These are phyloP conservation scores for Emergomyces pasteurianus DNA, from an alignment of 2,329 filamentous ascomycete genomes.

Conservation along the genomic window DNA sequence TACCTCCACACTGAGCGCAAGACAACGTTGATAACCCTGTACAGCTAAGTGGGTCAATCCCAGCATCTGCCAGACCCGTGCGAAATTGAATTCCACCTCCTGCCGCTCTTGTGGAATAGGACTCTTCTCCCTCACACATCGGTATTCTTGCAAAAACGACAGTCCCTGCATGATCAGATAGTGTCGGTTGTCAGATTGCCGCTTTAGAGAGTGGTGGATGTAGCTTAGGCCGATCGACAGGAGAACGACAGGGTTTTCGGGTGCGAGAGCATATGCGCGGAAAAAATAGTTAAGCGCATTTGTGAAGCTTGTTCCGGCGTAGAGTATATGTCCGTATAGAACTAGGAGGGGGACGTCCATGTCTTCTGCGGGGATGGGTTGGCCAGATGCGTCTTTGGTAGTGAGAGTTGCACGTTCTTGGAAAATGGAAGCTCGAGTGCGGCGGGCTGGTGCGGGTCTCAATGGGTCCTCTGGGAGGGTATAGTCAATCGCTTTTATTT, in stretches of 20 bases:
- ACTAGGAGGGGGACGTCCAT: conserved; percentile 74
- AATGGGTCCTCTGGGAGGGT: conserved; percentile 44
- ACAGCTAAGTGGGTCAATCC: conserved; percentile 62
- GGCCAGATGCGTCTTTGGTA: conserved; percentile 25
- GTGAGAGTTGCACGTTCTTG: conserved; percentile 32
- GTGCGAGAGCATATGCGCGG: conserved; percentile 59
- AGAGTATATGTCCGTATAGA: conserved; percentile 82
- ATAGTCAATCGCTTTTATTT: conserved; percentile 82
- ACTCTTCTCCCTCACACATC: conserved; percentile 43
- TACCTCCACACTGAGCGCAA: conserved; percentile 40
- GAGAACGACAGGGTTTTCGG: conserved; percentile 64
- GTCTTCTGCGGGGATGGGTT: conserved; percentile 29
- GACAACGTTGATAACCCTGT: conserved; percentile 54
- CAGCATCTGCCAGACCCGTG: conserved; percentile 61
- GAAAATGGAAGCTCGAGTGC: conserved; percentile 31
- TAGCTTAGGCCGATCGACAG: conserved; percentile 75
- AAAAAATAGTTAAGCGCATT: conserved; percentile 83
- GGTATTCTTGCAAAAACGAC: conserved; percentile 65
- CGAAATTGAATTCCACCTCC: conserved; percentile 75
- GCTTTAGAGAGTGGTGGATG: conserved; percentile 77
- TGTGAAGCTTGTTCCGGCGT: conserved; percentile 69
- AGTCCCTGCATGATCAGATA: conserved; percentile 78
- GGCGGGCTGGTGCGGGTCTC: conserved; percentile 12
- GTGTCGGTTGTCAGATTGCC: conserved; percentile 81
- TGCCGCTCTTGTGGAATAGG: conserved; percentile 41